Evolutionary conservation across 306 rosid species (phyloP).

Genomic region (Lathyrus sativus): DNA sequence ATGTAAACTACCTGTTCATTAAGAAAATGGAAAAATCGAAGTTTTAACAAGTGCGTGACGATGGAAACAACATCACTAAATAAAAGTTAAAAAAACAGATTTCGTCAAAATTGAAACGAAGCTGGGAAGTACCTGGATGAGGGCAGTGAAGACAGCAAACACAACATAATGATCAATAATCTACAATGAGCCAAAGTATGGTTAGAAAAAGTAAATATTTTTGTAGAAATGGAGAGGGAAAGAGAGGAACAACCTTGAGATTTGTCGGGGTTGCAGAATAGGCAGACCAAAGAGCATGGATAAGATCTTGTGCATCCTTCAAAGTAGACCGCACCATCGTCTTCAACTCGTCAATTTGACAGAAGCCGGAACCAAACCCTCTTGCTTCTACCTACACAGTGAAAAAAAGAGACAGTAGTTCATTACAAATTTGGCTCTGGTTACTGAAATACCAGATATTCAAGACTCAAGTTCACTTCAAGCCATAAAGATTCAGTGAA

Average conservation of each 20-base stretch:
- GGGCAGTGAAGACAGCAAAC: constrained; percentile 74
- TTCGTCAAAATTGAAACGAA: not conserved
- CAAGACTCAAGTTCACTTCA: not conserved
- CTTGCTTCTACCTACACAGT: constrained; percentile 11
- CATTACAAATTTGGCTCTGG: not conserved
- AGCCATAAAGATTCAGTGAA: not conserved
- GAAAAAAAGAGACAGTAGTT: not conserved
- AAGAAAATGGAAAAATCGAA: not conserved
- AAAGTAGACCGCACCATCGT: constrained; percentile 51
- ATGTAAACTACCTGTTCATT: constrained; percentile 74
- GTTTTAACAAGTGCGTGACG: not conserved
- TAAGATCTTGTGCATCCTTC: constrained; percentile 69
- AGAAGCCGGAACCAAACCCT: not conserved
- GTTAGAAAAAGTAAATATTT: constrained; percentile 30
- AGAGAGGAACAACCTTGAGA: constrained; percentile 55
- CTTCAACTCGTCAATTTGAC: constrained; percentile 6
- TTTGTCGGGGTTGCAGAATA: constrained; percentile 74
- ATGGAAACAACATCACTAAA: no score
- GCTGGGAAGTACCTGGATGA: constrained; percentile 64
- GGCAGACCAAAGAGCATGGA: constrained; percentile 74
- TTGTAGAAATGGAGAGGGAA: constrained; percentile 14
- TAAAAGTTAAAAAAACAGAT: not conserved
- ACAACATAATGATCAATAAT: constrained; percentile 76
- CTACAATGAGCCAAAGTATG: constrained; percentile 41
- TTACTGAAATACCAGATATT: constrained; percentile 2